Evolutionary conservation across 139 green algal genomes (phyloP).

Genomic region (Volvox africanus): DNA sequence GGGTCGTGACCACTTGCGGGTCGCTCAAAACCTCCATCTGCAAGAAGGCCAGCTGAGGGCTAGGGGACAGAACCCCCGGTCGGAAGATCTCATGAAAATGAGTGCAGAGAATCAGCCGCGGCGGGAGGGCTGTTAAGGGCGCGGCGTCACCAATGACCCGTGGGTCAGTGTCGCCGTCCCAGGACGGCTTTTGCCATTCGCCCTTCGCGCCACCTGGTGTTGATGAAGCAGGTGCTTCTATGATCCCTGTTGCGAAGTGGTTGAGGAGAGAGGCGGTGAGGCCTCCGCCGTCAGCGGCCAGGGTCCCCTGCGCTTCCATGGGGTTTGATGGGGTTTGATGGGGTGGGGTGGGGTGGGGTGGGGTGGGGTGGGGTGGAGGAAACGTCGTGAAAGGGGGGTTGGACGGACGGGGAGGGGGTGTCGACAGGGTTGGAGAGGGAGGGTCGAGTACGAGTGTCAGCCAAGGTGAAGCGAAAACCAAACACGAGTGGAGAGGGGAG

Average conservation of each 20-base stretch:
- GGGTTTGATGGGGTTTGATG: no score
- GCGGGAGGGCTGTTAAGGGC: slow-evolving; percentile 18
- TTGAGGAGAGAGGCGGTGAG: slow-evolving; percentile 77
- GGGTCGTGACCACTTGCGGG: not conserved
- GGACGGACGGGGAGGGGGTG: no score
- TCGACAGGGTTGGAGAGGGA: no score
- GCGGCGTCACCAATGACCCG: not conserved
- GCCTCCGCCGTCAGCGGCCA: slow-evolving; percentile 84
- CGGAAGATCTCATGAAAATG: slow-evolving; percentile 85
- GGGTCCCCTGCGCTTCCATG: slow-evolving; percentile 72
- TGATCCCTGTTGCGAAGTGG: slow-evolving; percentile 54
- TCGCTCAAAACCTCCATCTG: slow-evolving; percentile 79
- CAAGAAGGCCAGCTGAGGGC: slow-evolving; percentile 68
- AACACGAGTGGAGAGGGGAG: no score
- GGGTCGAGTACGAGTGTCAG: no score
- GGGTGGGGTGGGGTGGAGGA: no score
- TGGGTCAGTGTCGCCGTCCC: not conserved
- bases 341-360: no score
- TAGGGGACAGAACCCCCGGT: slow-evolving; percentile 28
- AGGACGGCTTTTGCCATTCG: not conserved
- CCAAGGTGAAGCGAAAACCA: no score
- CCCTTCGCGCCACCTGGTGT: not conserved
- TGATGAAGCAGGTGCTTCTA: not conserved
- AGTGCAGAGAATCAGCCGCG: slow-evolving; percentile 80
- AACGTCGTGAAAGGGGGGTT: no score